phyloP scores from a whole-genome alignment of 805 yeast genomes.

The Pichia pseudocactophila region DNA sequence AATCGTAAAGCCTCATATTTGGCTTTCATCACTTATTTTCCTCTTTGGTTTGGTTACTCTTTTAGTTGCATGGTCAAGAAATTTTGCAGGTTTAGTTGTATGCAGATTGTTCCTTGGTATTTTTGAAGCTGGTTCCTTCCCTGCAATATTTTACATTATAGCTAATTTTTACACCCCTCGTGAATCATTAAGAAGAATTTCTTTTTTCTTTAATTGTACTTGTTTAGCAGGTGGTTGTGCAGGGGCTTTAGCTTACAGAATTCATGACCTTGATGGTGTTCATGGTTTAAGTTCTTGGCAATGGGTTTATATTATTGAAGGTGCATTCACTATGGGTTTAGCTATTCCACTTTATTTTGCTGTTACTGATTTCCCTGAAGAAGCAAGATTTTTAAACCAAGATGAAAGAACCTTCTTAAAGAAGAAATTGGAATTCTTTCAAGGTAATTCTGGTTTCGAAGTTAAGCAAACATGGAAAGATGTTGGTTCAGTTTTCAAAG shows the following conservation, averaged over 20 bases:
- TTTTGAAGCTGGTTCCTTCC: conserved; percentile 66
- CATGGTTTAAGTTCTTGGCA: conserved; percentile 36
- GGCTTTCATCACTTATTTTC: conserved; percentile 52
- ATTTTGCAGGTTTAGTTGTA: conserved; percentile 49
- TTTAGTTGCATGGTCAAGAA: conserved; percentile 55
- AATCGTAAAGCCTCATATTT: conserved; percentile 50
- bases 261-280: conserved; percentile 43
- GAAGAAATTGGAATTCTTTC: conserved; percentile 48
- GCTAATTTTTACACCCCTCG: conserved; percentile 55
- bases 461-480: conserved; percentile 37
- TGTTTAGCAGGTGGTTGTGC: conserved; percentile 73
- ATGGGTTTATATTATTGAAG: conserved; percentile 37
- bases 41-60: conserved; percentile 53
- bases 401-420: conserved; percentile 46
- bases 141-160: conserved; percentile 63
- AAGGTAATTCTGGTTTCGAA: conserved; percentile 42
- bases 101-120: conserved; percentile 60
- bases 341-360: conserved; percentile 32
- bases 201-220: conserved; percentile 62
- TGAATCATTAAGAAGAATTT: conserved; percentile 61
- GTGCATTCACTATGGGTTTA: conserved; percentile 28
- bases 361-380: conserved; percentile 67
- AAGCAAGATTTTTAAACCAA: conserved; percentile 42
- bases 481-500: conserved; percentile 44
- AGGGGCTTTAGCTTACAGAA: conserved; percentile 62